phyloP scores from a whole-genome alignment of 352 stramenopile species.

The Phytophthora aleatoria region DNA sequence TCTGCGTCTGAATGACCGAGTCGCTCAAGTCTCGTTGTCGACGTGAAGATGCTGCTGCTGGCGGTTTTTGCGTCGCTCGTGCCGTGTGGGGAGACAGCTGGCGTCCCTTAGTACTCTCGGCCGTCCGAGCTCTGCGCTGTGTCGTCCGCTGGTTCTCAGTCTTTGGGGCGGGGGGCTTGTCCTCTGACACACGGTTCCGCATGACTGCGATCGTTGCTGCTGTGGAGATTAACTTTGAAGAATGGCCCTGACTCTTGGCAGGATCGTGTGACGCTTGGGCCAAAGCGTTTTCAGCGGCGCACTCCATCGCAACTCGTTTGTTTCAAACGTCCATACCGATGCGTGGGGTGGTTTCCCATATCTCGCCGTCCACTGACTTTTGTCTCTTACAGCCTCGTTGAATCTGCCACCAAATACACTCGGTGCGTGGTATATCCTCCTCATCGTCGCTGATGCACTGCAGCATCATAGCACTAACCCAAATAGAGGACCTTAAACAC shows the following conservation, averaged over 20 bases:
- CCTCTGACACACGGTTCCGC: not conserved
- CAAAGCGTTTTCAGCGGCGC: too few relatives aligned
- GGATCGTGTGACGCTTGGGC: not conserved
- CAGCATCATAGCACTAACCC: too few relatives aligned
- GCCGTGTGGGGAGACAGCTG: constrained; percentile 17
- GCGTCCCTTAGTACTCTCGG: constrained; percentile 14
- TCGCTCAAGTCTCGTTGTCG: constrained; percentile 57
- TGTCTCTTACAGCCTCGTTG: not conserved
- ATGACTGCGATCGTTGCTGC: not conserved
- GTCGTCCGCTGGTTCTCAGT: constrained; percentile 4
- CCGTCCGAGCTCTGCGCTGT: constrained; percentile 21
- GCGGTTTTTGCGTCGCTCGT: constrained; percentile 16
- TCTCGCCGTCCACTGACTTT: not conserved
- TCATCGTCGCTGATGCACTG: not conserved
- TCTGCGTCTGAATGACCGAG: constrained; percentile 53
- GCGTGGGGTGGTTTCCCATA: not conserved
- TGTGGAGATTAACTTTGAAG: not conserved
- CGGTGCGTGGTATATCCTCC: not conserved
- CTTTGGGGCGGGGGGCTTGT: constrained; percentile 1
- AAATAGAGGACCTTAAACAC: too few relatives aligned
- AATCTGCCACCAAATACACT: not conserved
- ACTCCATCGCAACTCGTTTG: too few relatives aligned
- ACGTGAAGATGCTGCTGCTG: constrained; percentile 11
- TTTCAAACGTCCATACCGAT: not conserved
- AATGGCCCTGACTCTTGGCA: not conserved